Conservation (phyloP, 345 rosid genomes). For the Eucalyptus tenuipes region DNA sequence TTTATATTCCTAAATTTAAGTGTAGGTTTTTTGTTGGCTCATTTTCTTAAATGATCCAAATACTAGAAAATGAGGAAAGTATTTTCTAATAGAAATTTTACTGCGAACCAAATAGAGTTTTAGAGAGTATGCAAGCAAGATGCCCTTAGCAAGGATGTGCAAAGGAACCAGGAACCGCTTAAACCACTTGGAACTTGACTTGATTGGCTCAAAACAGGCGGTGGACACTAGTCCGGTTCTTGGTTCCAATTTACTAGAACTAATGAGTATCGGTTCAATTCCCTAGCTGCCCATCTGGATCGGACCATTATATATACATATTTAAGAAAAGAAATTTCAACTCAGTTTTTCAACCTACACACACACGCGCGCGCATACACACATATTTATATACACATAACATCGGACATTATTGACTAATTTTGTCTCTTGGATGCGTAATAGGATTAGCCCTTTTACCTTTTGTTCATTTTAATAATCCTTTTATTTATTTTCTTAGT, state of each 20-base stretch:
- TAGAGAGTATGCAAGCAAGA: neutral
- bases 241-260: no score
- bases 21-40: no score
- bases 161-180: fast-evolving
- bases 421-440: no score
- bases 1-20: neutral
- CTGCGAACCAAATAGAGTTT: neutral
- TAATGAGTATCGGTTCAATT: fast-evolving
- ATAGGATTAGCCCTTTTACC: no score
- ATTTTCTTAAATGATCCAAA: neutral
- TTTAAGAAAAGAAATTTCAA: no score
- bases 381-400: no score
- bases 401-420: no score
- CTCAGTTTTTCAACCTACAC: no score
- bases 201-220: fast-evolving
- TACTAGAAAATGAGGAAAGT: neutral
- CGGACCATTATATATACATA: fast-evolving
- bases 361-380: no score
- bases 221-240: fast-evolving
- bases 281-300: fast-evolving
- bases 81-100: no score
- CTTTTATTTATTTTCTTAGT: no score
- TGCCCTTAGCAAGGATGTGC: neutral
- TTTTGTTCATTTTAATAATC: no score
- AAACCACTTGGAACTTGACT: fast-evolving